These are phyloP conservation scores for Thraustochytrium sp. DNA, from an alignment of 352 stramenopile species.

Conservation along the genomic window DNA sequence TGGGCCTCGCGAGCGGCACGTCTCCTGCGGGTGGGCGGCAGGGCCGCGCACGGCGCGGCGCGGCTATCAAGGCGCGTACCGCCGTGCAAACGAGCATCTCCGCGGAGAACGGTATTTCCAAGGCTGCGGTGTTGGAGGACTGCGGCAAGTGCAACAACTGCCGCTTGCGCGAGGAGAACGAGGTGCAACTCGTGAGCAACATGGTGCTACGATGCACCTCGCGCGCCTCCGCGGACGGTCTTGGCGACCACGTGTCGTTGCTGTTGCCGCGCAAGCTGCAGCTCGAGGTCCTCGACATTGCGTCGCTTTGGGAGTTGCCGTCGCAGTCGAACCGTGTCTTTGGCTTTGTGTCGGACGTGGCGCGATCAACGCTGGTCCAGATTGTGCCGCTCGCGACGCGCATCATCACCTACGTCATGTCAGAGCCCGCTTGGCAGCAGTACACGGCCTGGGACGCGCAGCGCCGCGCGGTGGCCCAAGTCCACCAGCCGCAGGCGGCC, in stretches of 20 bases:
- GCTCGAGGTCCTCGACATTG: background rate
- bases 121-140: background rate
- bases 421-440: background rate
- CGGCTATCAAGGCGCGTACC: conserved; percentile 4
- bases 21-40: background rate
- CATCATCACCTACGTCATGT: conserved; percentile 8
- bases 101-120: background rate
- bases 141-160: conserved; percentile 16
- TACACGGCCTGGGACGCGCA: background rate
- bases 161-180: background rate
- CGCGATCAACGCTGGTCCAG: background rate
- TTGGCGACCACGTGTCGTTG: background rate
- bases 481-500: background rate
- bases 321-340: background rate
- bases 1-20: background rate
- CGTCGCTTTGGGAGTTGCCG: background rate
- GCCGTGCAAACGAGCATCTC: background rate
- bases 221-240: background rate
- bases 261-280: background rate
- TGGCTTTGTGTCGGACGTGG: background rate
- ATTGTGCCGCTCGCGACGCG: background rate
- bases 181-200: background rate
- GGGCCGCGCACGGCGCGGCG: background rate
- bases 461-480: too few species aligned
- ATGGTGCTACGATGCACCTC: background rate